These are phyloP conservation scores for Friedmanniomyces endolithicus DNA, from an alignment of 495 filamentous ascomycete species.

Conservation along the genomic window DNA sequence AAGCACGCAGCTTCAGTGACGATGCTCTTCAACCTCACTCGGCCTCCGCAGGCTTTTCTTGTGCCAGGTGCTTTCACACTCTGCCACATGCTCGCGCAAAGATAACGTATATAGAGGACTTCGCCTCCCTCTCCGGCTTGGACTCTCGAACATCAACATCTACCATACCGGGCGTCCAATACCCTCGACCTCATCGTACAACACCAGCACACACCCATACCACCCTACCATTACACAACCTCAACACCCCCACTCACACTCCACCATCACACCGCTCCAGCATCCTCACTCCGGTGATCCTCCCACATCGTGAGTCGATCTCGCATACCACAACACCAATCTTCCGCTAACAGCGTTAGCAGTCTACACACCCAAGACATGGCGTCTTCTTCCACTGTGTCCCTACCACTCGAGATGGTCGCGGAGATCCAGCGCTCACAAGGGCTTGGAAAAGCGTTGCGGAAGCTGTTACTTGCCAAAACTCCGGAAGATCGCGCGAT, in stretches of 20 bases:
- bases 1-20: too few species aligned
- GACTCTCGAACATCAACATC: not conserved
- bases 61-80: not conserved
- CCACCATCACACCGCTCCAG: not conserved
- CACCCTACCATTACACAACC: not conserved
- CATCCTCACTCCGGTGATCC: not conserved
- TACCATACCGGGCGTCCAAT: not conserved
- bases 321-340: not conserved
- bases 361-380: not conserved
- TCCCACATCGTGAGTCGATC: not conserved
- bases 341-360: not conserved
- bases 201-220: not conserved
- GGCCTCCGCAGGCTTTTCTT: not conserved
- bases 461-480: not conserved
- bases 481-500: too few species aligned
- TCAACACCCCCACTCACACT: too few species aligned
- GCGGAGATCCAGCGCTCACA: not conserved
- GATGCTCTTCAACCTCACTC: not conserved
- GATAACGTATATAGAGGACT: not conserved
- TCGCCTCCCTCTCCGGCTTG: not conserved
- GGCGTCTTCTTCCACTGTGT: not conserved
- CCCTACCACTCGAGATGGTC: not conserved
- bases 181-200: not conserved
- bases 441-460: not conserved
- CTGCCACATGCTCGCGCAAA: not conserved